A percentile compares a stretch with the other conserved stretches of the same genome.
phyloP scores from a whole-genome alignment of 202 grass and related monocot species.

The Musa balbisiana region DNA sequence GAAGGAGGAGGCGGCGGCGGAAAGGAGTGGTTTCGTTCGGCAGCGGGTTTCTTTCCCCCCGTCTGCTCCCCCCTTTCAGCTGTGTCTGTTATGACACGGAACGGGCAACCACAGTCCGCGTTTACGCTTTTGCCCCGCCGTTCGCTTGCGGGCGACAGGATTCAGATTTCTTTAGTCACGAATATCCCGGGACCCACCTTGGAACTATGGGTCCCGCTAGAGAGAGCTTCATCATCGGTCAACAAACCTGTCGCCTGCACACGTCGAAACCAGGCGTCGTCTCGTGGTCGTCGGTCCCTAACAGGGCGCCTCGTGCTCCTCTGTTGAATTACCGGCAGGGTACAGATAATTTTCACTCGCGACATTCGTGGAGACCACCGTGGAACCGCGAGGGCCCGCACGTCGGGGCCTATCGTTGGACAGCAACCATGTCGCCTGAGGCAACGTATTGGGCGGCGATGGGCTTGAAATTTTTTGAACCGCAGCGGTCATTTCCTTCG shows the following conservation, averaged over 20 bases:
- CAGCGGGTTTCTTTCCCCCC: background rate
- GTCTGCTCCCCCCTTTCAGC: background rate
- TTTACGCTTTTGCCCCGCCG: conserved; percentile 5
- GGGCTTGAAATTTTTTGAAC: background rate
- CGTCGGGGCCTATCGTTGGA: no score
- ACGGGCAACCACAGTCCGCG: background rate
- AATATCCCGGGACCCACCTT: no score
- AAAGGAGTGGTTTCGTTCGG: background rate
- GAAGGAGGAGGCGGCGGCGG: background rate
- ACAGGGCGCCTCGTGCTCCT: background rate
- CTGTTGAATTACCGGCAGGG: no score
- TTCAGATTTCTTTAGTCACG: background rate
- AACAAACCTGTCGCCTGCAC: background rate
- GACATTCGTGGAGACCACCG: background rate
- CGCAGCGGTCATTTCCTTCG: background rate
- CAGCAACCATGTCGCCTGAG: no score
- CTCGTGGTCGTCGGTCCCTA: background rate
- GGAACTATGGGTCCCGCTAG: no score
- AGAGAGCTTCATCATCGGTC: no score
- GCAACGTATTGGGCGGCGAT: background rate
- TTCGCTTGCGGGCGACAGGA: background rate
- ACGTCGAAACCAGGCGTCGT: background rate
- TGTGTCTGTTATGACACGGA: conserved; percentile 5
- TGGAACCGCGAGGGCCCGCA: no score
- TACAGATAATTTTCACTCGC: no score